Evolutionary conservation across 164 flowering plant species (phyloP), one percentile per base, ranked within the genome.

Genomic region (Stephania japonica): DNA sequence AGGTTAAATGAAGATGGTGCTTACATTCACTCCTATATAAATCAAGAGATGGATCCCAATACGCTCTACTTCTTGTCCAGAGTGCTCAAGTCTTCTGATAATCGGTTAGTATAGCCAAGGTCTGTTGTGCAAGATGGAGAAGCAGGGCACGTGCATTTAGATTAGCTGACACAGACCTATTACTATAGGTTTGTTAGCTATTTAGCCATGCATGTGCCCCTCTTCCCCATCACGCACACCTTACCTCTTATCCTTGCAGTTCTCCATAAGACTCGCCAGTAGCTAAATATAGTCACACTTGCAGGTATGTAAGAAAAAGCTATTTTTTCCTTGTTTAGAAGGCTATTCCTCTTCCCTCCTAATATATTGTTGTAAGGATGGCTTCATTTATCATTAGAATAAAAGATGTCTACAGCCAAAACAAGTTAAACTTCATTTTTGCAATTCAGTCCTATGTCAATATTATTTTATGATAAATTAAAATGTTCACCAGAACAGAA

Each of bases 61-160:
- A 18, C 19, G 21, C 64, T 6, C 64, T 61, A 61, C 64, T 61
- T 61, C 25, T 61, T 24, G 53, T 47, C 11, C 38, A 65, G 68
- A 13, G 23, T 42, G 47, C 5, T 42, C 21, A 14, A 42, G 27
- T 23, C 38, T n/a, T 43, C 41, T 69, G 49, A 19, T 49, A 5
- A 7, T 21, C 68, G 23, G 2, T 19, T 43, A 25, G 41, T 24
- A 70, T 53, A 67, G 66, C 65, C 16, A 78, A 81, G 90, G 85
- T 77, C 88, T 68, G 97, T 26, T 75, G 91, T 80, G 87, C 94
- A 84, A 77, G 98, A 91, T 93, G 98, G 98, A 91, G 96, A 93
- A 91, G 98, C 94, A 88, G 97, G 94, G 98, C 97, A 93, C 98
- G 96, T 93, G 98, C 94, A 93, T 86, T 84, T 75, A 91, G 82